Evolutionary conservation across 1,139 yeast genomes (phyloP), one percentile per base, ranked within the genome.

Genomic region (Hansenula sp.): DNA sequence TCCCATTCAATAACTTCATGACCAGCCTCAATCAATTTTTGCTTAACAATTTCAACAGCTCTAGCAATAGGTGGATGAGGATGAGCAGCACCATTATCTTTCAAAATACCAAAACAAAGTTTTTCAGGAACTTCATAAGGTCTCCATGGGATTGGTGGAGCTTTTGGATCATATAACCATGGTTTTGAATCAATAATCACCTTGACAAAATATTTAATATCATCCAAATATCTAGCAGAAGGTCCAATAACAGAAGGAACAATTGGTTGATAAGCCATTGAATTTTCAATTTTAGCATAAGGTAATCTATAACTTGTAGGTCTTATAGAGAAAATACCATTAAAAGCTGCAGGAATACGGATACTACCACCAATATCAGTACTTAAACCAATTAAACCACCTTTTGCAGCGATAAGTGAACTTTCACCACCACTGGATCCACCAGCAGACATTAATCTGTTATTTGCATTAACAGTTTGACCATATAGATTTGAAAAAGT

Each of bases 321-420:
- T 47, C 74, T 70, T 40, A 79, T 52, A 0, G 79, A 83, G 55
- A 67, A 78, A 4, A 76, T 51, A 0, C 81, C 82, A 38, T 73
- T 70, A 45, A 71, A 71, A 11, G 72, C 65, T 4, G 82, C 73
- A 3, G 86, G 86, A 41, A 68, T 67, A 40, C 85, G 62, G 38
- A 79, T 75, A 25, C 77, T 68, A 6, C 85, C 86, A 13, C 84
- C 86, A 49, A 80, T 76, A 57, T 80, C 85, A 14, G 82, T 75
- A 10, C 84, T 83, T 32, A 78, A 58, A 1, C 83, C 84, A 28
- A 77, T 48, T 10, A 68, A 56, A 0, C 79, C 64, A 6, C 73
- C 81, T 34, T 66, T 67, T 4, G 81, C 78, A 11, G 85, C 87
- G 24, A 52, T 48, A 24, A 52, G 33, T 4, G 53, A 68, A n/a